phyloP scores from a whole-genome alignment of 805 yeast genomes.

The Limtongozyma cylindracea region DNA sequence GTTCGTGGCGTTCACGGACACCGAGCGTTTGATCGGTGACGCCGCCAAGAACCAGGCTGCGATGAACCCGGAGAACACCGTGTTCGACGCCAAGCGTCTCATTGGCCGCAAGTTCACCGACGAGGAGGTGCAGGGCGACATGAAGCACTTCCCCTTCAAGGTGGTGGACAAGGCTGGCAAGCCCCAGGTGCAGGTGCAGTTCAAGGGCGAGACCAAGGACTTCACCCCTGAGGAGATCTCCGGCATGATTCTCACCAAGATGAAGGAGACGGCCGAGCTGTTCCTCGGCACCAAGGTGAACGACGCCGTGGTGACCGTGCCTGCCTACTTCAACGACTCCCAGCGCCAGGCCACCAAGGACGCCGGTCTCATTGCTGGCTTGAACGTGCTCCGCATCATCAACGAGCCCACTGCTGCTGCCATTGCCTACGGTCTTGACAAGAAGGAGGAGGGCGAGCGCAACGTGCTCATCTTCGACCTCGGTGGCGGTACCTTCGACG shows the following conservation, averaged over 20 bases:
- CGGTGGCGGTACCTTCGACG: constrained; percentile 26
- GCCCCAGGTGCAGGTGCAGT: constrained; percentile 64
- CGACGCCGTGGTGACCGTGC: constrained; percentile 22
- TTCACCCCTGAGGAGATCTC: constrained; percentile 92
- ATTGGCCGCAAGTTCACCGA: constrained; percentile 65
- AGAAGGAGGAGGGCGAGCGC: constrained; percentile 34
- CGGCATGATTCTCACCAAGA: constrained; percentile 75
- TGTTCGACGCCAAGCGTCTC: constrained; percentile 78
- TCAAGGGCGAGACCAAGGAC: constrained; percentile 61
- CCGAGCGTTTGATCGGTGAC: constrained; percentile 87
- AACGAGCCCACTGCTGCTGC: constrained; percentile 75
- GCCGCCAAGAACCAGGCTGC: constrained; percentile 97
- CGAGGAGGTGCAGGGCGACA: constrained; percentile 49
- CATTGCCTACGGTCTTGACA: constrained; percentile 80
- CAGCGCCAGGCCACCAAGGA: constrained; percentile 26
- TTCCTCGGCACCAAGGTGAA: constrained; percentile 60
- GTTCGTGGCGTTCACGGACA: constrained; percentile 81
- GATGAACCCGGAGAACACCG: constrained; percentile 76
- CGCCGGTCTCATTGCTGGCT: constrained; percentile 25
- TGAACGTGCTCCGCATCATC: constrained; percentile 20
- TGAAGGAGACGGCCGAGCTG: constrained; percentile 78
- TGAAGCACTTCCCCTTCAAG: constrained; percentile 74
- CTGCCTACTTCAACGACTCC: constrained; percentile 23
- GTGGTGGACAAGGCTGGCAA: constrained; percentile 50
- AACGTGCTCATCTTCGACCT: constrained; percentile 20